Base-by-base conservation (phyloP, 2,329 filamentous ascomycete species). In the Scytalidium lignicola region DNA sequence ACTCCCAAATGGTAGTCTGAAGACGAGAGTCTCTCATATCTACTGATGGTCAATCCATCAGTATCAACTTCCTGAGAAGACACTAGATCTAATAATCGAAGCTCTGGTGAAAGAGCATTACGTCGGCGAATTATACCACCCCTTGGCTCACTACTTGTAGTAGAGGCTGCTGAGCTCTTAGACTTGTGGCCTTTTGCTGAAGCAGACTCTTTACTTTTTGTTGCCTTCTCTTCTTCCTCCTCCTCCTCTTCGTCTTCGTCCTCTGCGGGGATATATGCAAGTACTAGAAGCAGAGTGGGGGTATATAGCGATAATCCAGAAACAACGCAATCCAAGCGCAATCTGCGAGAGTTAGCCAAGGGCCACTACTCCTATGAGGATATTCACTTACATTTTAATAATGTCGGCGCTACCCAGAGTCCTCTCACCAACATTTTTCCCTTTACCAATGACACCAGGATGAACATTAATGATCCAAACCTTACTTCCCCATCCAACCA, bases 271-370 rank as follows among this genome's bases (percentile, higher is more conserved):
- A 90, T 84, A 70, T 95, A 96, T 64, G 91, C 91, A 71, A 99
- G 85, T 62, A 97, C 86, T 61, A 96, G 80, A 68, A 99, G 78
- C 58, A 96, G 77, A 64, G 82, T 93, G 65, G 90, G 89, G 65
- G 90, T 96, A 82, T 96, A 97, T 70, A 99, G 78, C 56, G 92
- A 95, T 69, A 99, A 86, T 62, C 93, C 93, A 65, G 93, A 96
- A 74, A 99, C 90, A 67, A 96, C 90, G 75, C 93, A 97, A 73
- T 99, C 93, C 70, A 93, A 95, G 63, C 90, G 88, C 70, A 97
- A 80, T 70, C 86, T 91, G 56, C 17, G 21, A 21, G 45, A 55
- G 64, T 70, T 58, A 70, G 66, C 41, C 40, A 20, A 41, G 23
- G 7, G 1, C 41, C 17, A 39, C 15, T 9, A 20, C 4, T 41